Evolutionary conservation across 1,284 basidiomycete species (phyloP), one percentile per base, ranked within the genome.

Genomic region (Termitomyces sp.): DNA sequence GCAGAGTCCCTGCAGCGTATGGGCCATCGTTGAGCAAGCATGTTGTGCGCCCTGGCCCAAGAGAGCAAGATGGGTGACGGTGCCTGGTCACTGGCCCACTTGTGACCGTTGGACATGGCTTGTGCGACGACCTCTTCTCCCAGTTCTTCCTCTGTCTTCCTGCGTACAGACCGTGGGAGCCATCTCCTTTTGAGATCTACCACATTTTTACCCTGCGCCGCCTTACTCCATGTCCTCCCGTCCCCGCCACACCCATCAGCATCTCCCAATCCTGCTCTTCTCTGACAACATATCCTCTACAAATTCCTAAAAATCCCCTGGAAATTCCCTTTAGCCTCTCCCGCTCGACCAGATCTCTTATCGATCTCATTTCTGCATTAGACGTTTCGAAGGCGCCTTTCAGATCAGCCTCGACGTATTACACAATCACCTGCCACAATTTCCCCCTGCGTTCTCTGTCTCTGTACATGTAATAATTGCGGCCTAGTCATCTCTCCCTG

Each of bases 131-230:
- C 49, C 30, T n/a, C 26, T 50, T 50, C 38, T 41, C 28, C 39
- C 28, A 41, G n/a, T 39, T n/a, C 49, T 50, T 41, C 30, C 43
- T 45, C 17, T 7, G 39, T 33, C 58, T 62, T 66, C 65, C 46
- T 64, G 69, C 69, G 70, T 46, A 66, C 50, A 52, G 68, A 72
- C 64, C 69, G 70, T 68, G 68, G 65, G 68, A 67, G 56, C 46
- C 34, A 45, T 26, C 30, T 19, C 33, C 31, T 15, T 5, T 10
- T 15, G 38, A 43, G 51, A 42, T 46, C 33, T 34, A 4, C 13
- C 34, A 28, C 15, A 33, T 43, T 43, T n/a, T 8, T 26, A 33
- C 28, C 30, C 45, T 33, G 10, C 33, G 28, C 45, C 53, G 24
- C 36, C 36, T 26, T 40, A 24, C n/a, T 38, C 24, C 51, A 21